Conservation (phyloP, 345 rosid genomes). For the Mangifera indica region DNA sequence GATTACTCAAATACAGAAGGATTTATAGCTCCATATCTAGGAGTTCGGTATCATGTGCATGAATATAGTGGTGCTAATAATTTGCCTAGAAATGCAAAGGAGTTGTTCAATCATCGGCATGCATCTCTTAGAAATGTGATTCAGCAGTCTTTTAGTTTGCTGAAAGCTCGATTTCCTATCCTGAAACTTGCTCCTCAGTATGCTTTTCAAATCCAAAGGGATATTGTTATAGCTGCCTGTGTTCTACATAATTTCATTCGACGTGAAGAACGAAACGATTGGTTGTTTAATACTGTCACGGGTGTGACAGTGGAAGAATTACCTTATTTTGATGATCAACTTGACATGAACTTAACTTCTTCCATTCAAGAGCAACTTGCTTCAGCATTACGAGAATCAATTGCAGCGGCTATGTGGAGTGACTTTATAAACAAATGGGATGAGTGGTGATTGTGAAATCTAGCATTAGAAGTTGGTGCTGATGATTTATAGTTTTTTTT, state of each 20-base stretch:
- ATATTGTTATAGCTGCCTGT: slow-evolving; percentile 75
- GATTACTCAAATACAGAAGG: slow-evolving; percentile 62
- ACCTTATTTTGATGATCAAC: slow-evolving; percentile 48
- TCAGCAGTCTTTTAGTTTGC: slow-evolving; percentile 45
- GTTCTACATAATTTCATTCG: slow-evolving; percentile 68
- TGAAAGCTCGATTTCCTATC: slow-evolving; percentile 71
- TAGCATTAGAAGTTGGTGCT: not conserved
- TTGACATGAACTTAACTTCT: slow-evolving; percentile 51
- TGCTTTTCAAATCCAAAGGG: slow-evolving; percentile 76
- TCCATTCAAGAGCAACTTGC: slow-evolving; percentile 49
- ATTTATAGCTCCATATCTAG: slow-evolving; percentile 72
- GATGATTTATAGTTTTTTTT: not conserved
- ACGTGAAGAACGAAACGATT: slow-evolving; percentile 64
- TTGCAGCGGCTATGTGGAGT: slow-evolving; percentile 69
- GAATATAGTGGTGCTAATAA: slow-evolving; percentile 65
- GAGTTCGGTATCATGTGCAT: slow-evolving; percentile 49
- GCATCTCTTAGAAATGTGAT: slow-evolving; percentile 50
- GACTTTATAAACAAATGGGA: slow-evolving; percentile 75
- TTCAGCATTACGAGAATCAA: slow-evolving; percentile 51
- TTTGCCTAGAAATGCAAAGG: slow-evolving; percentile 60
- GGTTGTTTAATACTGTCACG: slow-evolving; percentile 54
- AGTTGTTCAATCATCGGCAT: slow-evolving; percentile 77
- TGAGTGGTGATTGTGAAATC: slow-evolving; percentile 41
- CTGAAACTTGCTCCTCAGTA: slow-evolving; percentile 72
- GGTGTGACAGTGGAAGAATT: slow-evolving; percentile 39